Conservation (phyloP, 495 filamentous ascomycete genomes). For the Cercophora scortea region DNA sequence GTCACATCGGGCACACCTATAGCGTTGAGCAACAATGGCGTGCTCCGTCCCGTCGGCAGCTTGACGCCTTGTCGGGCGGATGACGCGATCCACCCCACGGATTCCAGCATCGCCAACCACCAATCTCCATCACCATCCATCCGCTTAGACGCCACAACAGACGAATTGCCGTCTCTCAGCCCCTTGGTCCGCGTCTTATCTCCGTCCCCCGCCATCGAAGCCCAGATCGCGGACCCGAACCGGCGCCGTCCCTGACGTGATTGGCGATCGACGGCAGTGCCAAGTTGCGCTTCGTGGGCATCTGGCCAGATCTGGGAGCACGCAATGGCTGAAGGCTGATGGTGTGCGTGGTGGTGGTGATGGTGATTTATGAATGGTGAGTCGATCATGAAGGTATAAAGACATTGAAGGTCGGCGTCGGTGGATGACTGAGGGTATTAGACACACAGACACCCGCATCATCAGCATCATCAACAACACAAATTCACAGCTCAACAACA, state of each 20-base stretch:
- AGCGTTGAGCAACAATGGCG: background rate
- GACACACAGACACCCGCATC: background rate
- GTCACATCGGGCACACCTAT: too few relatives aligned
- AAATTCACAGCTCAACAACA: background rate
- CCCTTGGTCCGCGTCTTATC: background rate
- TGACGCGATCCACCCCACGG: constrained; percentile 1
- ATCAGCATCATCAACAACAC: background rate
- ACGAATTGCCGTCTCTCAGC: background rate
- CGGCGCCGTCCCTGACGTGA: background rate
- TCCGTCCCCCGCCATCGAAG: background rate
- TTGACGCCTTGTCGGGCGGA: background rate
- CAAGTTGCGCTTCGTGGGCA: background rate
- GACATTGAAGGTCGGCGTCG: background rate
- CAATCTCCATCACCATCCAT: background rate
- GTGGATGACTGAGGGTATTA: background rate
- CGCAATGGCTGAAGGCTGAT: background rate
- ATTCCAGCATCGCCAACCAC: background rate
- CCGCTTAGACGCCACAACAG: too few relatives aligned
- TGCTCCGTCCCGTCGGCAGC: background rate
- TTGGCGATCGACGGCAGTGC: background rate
- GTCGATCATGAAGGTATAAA: background rate
- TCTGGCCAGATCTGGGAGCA: background rate
- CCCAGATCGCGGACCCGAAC: background rate
- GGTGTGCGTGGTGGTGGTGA: too few relatives aligned
- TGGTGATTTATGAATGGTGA: background rate